Percentiles rank a stretch among this genome's conserved stretches.
phyloP scores from a whole-genome alignment of 2,329 filamentous ascomycete species.

The Fusarium euwallaceae region DNA sequence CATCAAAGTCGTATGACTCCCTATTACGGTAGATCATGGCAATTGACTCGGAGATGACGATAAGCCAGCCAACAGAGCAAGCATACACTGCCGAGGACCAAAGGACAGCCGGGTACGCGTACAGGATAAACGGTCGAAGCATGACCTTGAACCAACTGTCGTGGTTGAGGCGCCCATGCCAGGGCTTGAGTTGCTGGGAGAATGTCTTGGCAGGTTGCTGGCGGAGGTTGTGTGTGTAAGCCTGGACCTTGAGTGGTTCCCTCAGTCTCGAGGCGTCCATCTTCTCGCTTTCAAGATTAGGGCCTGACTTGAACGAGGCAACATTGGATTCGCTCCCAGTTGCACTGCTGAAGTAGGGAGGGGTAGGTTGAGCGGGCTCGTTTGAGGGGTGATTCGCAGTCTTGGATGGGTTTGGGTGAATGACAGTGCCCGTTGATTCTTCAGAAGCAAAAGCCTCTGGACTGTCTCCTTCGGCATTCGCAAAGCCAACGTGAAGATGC shows the following conservation, averaged over 20 bases:
- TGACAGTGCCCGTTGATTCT: constrained; percentile 6
- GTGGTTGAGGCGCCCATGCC: constrained; percentile 80
- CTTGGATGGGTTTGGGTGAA: constrained; percentile 12
- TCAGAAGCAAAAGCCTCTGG: not conserved
- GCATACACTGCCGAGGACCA: constrained; percentile 91
- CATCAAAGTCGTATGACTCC: constrained; percentile 81
- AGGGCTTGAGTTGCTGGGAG: constrained; percentile 78
- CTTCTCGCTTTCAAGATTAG: constrained; percentile 59
- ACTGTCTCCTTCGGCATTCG: constrained; percentile 33
- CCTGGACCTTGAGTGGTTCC: constrained; percentile 52
- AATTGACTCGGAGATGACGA: constrained; percentile 91
- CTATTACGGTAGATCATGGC: constrained; percentile 81
- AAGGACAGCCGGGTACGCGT: constrained; percentile 87
- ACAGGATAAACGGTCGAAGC: constrained; percentile 85
- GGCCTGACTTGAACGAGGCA: constrained; percentile 43
- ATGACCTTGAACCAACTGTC: constrained; percentile 87
- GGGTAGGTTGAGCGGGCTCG: not conserved
- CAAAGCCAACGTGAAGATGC: constrained; percentile 70
- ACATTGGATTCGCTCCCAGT: constrained; percentile 40
- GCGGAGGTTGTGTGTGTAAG: constrained; percentile 80
- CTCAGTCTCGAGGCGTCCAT: constrained; percentile 54
- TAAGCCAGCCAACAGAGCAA: constrained; percentile 93
- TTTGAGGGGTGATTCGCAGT: not conserved
- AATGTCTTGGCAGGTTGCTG: constrained; percentile 78
- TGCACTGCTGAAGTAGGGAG: constrained; percentile 14